phyloP scores from a whole-genome alignment of 345 rosid species.

The Firmiana major region DNA sequence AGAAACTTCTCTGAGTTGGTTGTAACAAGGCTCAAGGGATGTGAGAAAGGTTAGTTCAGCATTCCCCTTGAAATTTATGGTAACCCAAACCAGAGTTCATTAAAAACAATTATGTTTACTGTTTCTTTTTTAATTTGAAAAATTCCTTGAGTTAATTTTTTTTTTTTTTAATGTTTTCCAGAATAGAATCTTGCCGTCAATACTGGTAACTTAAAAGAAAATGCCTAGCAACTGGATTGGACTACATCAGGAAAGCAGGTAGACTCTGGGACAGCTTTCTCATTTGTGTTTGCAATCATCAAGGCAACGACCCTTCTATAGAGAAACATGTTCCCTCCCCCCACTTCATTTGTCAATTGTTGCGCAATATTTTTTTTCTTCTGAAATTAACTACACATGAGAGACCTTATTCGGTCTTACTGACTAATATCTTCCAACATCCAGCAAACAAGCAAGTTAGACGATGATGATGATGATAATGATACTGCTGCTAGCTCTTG shows the following conservation, averaged over 20 bases:
- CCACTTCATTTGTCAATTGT: neutral
- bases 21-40: neutral
- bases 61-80: neutral
- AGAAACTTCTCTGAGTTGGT: neutral
- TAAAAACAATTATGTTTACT: neutral
- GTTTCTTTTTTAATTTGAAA: neutral
- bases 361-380: neutral
- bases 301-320: neutral
- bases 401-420: neutral
- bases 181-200: neutral
- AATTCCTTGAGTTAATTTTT: neutral
- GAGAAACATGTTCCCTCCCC: conserved; percentile 1
- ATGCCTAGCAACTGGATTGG: neutral
- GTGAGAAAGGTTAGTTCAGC: neutral
- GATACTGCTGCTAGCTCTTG: neutral
- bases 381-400: neutral
- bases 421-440: neutral
- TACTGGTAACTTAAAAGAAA: neutral
- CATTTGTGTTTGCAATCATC: conserved; percentile 3
- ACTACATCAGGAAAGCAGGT: neutral
- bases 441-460: neutral
- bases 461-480: neutral
- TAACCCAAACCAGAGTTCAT: neutral
- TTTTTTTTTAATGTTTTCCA: neutral
- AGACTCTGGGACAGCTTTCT: neutral